These are phyloP conservation scores for Rhodotorula sp. DNA, from an alignment of 1,284 basidiomycete genomes.

Conservation along the genomic window DNA sequence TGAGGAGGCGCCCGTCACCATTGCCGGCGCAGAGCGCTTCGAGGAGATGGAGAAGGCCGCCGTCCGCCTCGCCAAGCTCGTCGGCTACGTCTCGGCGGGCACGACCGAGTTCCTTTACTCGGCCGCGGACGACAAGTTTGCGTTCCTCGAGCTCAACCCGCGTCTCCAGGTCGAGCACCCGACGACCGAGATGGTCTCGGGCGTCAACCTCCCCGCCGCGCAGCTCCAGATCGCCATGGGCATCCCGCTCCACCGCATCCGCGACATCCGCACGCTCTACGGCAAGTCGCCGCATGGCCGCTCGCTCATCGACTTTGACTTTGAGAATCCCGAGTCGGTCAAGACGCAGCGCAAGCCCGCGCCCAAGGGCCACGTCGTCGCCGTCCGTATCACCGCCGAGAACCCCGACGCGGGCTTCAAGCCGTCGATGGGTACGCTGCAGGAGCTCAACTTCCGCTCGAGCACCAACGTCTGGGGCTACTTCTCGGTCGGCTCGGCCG, in stretches of 20 bases:
- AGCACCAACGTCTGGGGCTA: constrained; percentile 99
- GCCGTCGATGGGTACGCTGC: constrained; percentile 92
- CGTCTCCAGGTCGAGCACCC: constrained; percentile 99
- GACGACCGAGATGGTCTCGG: constrained; percentile 98
- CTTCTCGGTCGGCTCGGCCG: constrained; percentile 94
- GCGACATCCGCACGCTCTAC: constrained; percentile 94
- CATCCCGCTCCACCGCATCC: constrained; percentile 91
- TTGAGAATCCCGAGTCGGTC: constrained; percentile 80
- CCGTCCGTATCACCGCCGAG: constrained; percentile 98
- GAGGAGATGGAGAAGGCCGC: constrained; percentile 98
- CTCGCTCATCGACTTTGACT: constrained; percentile 96
- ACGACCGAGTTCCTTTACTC: constrained; percentile 95
- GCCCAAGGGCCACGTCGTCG: constrained; percentile 98
- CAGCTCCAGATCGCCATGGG: constrained; percentile 99
- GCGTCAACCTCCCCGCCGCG: constrained; percentile 96
- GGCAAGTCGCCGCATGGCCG: constrained; percentile 84
- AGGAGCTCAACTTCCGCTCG: constrained; percentile 99
- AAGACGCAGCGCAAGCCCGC: constrained; percentile 90
- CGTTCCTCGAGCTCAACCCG: constrained; percentile 98
- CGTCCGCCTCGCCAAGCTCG: constrained; percentile 93
- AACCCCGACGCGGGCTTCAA: constrained; percentile 99
- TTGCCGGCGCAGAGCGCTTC: constrained; percentile 85
- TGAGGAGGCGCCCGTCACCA: constrained; percentile 98
- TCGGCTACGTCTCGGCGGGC: constrained; percentile 98
- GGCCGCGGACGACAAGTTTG: constrained; percentile 88